phyloP scores from a whole-genome alignment of 768 basidiomycete species.

The Mycena chlorophos region DNA sequence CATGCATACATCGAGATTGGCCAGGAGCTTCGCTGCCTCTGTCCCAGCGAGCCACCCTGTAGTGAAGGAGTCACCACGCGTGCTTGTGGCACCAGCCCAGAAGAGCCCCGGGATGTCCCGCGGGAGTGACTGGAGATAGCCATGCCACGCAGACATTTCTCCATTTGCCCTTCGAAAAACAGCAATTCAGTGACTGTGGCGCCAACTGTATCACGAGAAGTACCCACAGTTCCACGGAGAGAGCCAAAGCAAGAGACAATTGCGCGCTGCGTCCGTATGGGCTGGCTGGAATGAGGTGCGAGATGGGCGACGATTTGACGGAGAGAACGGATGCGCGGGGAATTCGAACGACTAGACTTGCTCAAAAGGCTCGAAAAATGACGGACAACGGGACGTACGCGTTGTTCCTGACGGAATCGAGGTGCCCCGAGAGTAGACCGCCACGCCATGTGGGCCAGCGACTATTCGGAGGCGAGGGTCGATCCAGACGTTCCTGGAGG shows the following conservation, averaged over 20 bases:
- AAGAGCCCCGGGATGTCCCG: constrained; percentile 51
- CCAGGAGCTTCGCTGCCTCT: constrained; percentile 34
- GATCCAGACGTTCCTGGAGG: constrained; percentile 44
- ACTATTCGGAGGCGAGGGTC: constrained; percentile 45
- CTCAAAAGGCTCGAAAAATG: neutral
- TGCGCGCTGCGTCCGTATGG: constrained; percentile 61
- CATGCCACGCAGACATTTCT: constrained; percentile 55
- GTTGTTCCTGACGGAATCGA: constrained; percentile 36
- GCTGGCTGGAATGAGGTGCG: constrained; percentile 41
- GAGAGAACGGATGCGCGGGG: constrained; percentile 66
- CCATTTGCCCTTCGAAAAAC: constrained; percentile 49
- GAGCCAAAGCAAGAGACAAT: constrained; percentile 59
- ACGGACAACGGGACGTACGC: constrained; percentile 37
- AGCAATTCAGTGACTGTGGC: constrained; percentile 9
- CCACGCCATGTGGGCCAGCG: constrained; percentile 30
- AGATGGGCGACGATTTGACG: constrained; percentile 52
- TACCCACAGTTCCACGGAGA: constrained; percentile 66
- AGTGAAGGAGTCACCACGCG: constrained; percentile 31
- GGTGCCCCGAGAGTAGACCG: constrained; percentile 36
- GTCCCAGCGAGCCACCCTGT: constrained; percentile 45
- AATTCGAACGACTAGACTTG: constrained; percentile 59
- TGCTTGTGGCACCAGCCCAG: constrained; percentile 55
- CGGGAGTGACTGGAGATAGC: constrained; percentile 70
- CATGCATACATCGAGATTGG: constrained; percentile 15
- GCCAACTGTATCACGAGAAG: constrained; percentile 8